A percentile compares a stretch with the other conserved stretches of the same genome.
phyloP scores from a whole-genome alignment of 345 rosid species.

The Raphanus raphanistrum region DNA sequence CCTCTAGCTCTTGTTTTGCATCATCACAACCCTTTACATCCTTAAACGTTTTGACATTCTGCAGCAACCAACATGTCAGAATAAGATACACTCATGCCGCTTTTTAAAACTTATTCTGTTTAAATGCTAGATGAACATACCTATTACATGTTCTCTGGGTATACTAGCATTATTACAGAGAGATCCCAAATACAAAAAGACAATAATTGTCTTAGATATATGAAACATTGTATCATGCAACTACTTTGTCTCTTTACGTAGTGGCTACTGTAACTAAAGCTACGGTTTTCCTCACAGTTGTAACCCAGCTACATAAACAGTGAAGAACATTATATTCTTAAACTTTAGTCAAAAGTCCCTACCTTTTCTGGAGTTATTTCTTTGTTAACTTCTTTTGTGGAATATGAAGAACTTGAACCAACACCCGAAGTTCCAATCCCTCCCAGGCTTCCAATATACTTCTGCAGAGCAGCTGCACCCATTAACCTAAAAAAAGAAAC shows the following conservation, averaged over 20 bases:
- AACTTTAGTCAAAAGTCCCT: neutral
- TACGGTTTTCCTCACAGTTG: neutral
- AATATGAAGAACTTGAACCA: constrained; percentile 91
- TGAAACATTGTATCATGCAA: constrained; percentile 16
- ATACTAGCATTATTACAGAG: constrained; percentile 4
- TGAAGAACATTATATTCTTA: constrained; percentile 3
- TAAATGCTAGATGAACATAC: constrained; percentile 15
- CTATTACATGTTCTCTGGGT: neutral
- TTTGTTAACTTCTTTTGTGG: constrained; percentile 87
- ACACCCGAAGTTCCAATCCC: constrained; percentile 98
- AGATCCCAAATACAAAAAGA: neutral
- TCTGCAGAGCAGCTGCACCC: constrained; percentile 97
- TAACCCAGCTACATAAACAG: constrained; percentile 1
- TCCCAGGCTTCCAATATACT: constrained; percentile 89
- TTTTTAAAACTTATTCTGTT: neutral
- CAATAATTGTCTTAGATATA: neutral
- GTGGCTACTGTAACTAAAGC: neutral
- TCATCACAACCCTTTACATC: constrained; percentile 99
- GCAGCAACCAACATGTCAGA: constrained; percentile 41
- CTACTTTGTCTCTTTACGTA: neutral
- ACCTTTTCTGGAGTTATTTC: constrained; percentile 97
- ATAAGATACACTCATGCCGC: neutral
- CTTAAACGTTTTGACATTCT: constrained; percentile 98
- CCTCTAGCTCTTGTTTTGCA: constrained; percentile 99
- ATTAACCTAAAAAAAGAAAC: constrained; percentile 61